Percentiles rank a stretch among this genome's conserved stretches.
These are phyloP conservation scores for Eutrema japonicum DNA, from an alignment of 345 rosid species.

Conservation along the genomic window DNA sequence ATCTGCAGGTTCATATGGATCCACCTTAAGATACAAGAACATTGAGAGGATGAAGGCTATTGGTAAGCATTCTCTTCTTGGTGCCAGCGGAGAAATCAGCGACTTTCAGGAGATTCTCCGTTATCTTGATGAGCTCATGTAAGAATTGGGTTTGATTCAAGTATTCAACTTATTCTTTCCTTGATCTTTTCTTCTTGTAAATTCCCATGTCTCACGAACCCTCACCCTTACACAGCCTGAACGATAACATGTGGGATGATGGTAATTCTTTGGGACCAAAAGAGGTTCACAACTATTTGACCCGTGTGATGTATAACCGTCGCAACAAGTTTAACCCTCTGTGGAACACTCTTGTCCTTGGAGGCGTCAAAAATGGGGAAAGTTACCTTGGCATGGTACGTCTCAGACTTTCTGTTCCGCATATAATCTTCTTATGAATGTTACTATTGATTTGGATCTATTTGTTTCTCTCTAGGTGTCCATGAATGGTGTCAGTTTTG, in stretches of 20 bases:
- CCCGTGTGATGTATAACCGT: slow-evolving; percentile 92
- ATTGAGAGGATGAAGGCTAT: slow-evolving; percentile 84
- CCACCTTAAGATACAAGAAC: slow-evolving; percentile 88
- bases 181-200: slow-evolving; percentile 5
- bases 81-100: slow-evolving; percentile 96
- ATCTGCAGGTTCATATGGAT: slow-evolving; percentile 88
- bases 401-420: not conserved
- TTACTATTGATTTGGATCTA: slow-evolving; percentile 18
- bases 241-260: slow-evolving; percentile 99
- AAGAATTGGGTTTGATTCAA: slow-evolving; percentile 29
- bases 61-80: slow-evolving; percentile 95
- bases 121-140: slow-evolving; percentile 92
- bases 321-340: slow-evolving; percentile 95
- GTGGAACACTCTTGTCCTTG: slow-evolving; percentile 97
- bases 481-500: slow-evolving; percentile 93
- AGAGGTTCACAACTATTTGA: slow-evolving; percentile 94
- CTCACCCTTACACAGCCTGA: slow-evolving; percentile 58
- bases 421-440: slow-evolving; percentile 13
- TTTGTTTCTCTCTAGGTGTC: slow-evolving; percentile 59
- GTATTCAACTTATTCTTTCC: not conserved
- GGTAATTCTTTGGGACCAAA: slow-evolving; percentile 99
- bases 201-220: slow-evolving; percentile 25
- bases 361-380: slow-evolving; percentile 93
- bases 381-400: slow-evolving; percentile 93
- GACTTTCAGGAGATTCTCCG: slow-evolving; percentile 95